Conservation (phyloP, 1,284 basidiomycete genomes). For the Cutaneotrichosporon daszewskae region DNA sequence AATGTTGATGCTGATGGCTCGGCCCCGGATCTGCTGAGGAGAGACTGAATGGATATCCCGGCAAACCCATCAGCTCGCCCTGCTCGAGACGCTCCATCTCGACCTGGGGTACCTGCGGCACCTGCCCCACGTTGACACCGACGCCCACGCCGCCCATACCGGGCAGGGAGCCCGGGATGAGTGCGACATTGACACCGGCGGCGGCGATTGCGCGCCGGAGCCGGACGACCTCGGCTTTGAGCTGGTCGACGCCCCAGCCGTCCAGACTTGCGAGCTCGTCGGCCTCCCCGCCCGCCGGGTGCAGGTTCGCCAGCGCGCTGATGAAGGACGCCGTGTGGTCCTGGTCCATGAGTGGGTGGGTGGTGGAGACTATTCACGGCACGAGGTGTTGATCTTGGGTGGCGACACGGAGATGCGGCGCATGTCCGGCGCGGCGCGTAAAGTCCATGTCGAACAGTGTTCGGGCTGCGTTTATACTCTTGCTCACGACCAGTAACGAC, state of each 20-base stretch:
- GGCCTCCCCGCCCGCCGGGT: slow-evolving; percentile 1
- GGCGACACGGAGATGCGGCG: no score
- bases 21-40: no score
- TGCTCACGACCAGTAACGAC: no score
- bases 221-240: slow-evolving; percentile 28
- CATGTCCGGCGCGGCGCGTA: no score
- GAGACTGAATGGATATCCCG: no score
- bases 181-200: background rate
- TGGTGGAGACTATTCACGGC: no score
- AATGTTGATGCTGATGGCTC: background rate
- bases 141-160: background rate
- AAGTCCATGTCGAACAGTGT: no score
- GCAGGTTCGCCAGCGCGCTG: slow-evolving; percentile 13
- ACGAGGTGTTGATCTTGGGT: no score
- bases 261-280: slow-evolving; percentile 15
- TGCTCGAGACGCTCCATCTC: background rate
- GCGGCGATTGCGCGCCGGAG: slow-evolving; percentile 16
- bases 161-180: no score
- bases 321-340: slow-evolving; percentile 20
- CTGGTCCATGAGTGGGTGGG: slow-evolving; percentile 17
- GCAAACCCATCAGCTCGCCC: background rate
- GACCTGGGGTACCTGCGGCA: background rate
- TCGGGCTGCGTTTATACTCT: no score
- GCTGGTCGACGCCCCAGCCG: slow-evolving; percentile 25
- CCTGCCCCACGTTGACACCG: background rate